A percentile compares a stretch with the other conserved stretches of the same genome.
Conservation (phyloP, 2,329 filamentous ascomycete genomes). For the Trichoderma oligosporum region DNA sequence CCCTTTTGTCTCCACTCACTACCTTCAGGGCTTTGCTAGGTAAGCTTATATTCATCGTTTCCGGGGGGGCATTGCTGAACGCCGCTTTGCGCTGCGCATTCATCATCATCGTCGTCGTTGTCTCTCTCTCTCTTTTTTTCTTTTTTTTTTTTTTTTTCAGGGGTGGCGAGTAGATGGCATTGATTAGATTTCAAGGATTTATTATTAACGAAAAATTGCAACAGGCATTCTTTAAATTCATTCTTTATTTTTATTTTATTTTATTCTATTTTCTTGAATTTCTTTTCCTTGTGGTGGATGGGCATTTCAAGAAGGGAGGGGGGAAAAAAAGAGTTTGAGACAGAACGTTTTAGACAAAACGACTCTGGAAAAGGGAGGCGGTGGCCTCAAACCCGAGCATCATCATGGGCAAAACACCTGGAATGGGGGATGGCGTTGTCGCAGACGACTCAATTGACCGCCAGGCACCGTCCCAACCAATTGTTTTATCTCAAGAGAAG, state of each 20-base stretch:
- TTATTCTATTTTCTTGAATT: neutral
- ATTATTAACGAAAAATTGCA: neutral
- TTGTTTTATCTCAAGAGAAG: neutral
- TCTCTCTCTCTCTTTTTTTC: no score
- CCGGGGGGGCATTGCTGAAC: neutral
- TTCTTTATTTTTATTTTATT: neutral
- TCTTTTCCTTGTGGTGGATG: no score
- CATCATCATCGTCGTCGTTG: neutral
- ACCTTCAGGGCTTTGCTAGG: neutral
- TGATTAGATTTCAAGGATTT: no score
- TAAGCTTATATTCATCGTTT: neutral
- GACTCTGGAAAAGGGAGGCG: neutral
- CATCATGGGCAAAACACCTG: neutral
- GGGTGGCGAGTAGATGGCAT: neutral
- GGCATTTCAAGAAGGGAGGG: neutral
- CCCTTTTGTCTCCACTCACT: conserved; percentile 3
- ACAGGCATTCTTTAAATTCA: no score
- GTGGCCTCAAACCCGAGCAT: no score
- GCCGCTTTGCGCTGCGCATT: neutral
- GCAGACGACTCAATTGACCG: neutral
- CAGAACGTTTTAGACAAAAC: neutral
- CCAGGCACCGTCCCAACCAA: neutral
- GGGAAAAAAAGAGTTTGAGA: neutral
- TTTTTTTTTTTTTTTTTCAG: neutral
- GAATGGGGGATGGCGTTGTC: neutral